Evolutionary conservation across 306 rosid species (phyloP), one percentile per base, ranked within the genome.

Genomic region (Hippophae rhamnoides): DNA sequence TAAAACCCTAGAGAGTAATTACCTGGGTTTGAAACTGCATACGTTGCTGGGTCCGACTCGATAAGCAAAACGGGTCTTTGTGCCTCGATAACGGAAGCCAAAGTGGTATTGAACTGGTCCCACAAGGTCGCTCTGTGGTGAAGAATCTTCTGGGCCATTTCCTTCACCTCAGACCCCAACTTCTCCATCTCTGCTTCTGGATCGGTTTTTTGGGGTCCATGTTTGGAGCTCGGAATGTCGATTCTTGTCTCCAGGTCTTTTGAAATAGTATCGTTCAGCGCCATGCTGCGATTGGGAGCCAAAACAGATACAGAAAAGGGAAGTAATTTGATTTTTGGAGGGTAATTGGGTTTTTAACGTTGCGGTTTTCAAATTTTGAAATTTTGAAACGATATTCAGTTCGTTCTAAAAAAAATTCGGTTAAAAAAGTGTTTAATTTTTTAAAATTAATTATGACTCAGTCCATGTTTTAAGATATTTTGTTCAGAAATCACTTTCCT

Each of bases 101-200:
- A 71, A 0, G 82, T 67, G 71, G 69, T 61, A 67, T 76, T 83
- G 59, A 92, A 75, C 69, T 83, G 87, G 42, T 79, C 82, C n/a
- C 86, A 82, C 6, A 92, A 67, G 66, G 77, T 74, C 23, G 74
- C n/a, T 31, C 98, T 78, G 74, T 67, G 74, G 6, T 79, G 82
- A 8, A 69, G 72, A 72, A 92, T 70, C 77, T 70, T 85, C 8
- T 79, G 73, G 13, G 95, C 80, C 84, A 83, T 79, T 71, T 70
- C 73, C 42, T 71, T 60, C 13, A 87, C 78, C 43, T 87, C 84
- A 26, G 59, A 54, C 69, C 85, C 95, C 70, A 90, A 62, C 46
- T 26, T 61, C 64, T 77, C 86, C 64, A 78, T 38, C 52, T 77
- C 86, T 31, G 4, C 38, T 13, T 68, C 69, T 4, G 54, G 13